Conservation (phyloP, 768 basidiomycete genomes). For the Boletus rubescentipes region DNA sequence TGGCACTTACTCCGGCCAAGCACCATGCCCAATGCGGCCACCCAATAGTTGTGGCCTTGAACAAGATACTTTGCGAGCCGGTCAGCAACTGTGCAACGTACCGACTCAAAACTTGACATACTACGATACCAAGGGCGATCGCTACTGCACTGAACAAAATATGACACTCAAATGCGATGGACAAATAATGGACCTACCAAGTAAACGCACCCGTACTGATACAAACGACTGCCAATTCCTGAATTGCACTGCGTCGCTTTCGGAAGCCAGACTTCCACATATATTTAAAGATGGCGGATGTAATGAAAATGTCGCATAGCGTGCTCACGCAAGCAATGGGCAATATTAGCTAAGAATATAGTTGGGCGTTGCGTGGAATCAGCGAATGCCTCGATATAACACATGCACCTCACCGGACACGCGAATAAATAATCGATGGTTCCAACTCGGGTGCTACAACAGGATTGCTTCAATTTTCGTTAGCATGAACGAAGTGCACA, state of each 20-base stretch:
- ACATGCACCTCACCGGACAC: conserved; percentile 2
- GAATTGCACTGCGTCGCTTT: conserved; percentile 1
- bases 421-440: not conserved
- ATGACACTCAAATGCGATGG: not conserved
- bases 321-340: not conserved
- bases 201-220: conserved; percentile 13
- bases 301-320: conserved; percentile 3
- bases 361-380: not conserved
- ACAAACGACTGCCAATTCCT: conserved; percentile 13
- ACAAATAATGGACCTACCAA: not conserved
- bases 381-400: not conserved
- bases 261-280: conserved; percentile 20
- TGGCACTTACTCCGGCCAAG: conserved; percentile 4
- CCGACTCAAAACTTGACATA: not conserved
- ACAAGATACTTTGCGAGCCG: not conserved
- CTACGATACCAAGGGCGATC: not conserved
- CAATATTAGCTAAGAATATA: conserved; percentile 1
- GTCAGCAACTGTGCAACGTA: not conserved
- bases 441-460: not conserved
- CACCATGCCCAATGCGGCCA: not conserved
- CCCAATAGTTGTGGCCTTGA: not conserved
- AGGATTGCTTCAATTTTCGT: not conserved
- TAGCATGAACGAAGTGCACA: not conserved
- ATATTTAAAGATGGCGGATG: conserved; percentile 7
- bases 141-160: not conserved